Percentiles rank a stretch among this genome's conserved stretches.
Conservation (phyloP, 768 basidiomycete genomes). For the Calocybe indica region DNA sequence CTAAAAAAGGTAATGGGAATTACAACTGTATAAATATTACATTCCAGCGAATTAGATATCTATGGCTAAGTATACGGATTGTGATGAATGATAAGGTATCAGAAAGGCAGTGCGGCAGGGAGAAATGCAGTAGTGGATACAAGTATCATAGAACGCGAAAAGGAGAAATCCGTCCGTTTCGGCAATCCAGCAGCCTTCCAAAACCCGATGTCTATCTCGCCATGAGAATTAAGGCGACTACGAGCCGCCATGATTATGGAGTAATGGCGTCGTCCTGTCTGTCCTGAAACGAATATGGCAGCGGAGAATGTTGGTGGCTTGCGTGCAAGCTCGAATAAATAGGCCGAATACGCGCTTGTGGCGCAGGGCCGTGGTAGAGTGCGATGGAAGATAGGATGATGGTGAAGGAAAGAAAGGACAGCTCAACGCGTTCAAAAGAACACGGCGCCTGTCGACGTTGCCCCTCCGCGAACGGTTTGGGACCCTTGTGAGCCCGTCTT, state of each 20-base stretch:
- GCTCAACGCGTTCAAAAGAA: conserved; percentile 46
- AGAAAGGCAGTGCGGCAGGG: neutral
- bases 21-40: too few relatives aligned
- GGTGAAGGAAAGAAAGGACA: conserved; percentile 1
- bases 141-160: conserved; percentile 5
- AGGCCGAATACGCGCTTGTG: too few relatives aligned
- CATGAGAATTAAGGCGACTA: too few relatives aligned
- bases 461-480: conserved; percentile 41
- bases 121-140: conserved; percentile 16
- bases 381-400: conserved; percentile 11
- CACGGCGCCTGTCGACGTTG: conserved; percentile 45
- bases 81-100: neutral
- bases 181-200: conserved; percentile 11
- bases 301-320: too few relatives aligned
- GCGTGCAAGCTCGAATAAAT: too few relatives aligned
- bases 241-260: too few relatives aligned
- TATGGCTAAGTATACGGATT: neutral
- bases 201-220: too few relatives aligned
- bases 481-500: conserved; percentile 22
- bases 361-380: neutral
- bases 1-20: too few relatives aligned
- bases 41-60: neutral
- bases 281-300: too few relatives aligned
- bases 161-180: conserved; percentile 20
- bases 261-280: too few relatives aligned